Base-by-base conservation (phyloP, 2,329 filamentous ascomycete species). In the Bretziella fagacearum region DNA sequence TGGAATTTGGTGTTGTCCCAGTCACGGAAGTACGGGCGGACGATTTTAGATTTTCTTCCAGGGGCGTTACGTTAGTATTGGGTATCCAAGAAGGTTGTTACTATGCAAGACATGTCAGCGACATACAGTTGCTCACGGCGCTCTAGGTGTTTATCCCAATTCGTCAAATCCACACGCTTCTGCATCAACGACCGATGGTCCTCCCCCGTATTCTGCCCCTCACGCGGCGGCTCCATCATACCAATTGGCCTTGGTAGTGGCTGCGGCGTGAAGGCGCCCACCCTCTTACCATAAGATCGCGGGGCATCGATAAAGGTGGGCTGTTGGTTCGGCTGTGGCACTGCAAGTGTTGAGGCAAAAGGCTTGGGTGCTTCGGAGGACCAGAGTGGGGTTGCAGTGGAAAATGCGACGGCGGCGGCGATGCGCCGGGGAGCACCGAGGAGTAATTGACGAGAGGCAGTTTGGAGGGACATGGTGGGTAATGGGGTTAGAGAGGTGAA, bases 21-120 rank as follows among this genome's bases (percentile, higher is more conserved):
- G 69, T 98, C 89, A 61, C 86, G 82, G 66, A 94, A 98, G 64
- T 98, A 98, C 2, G 89, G 87, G 50, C 84, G 83, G 17, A 79
- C 69, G 58, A 93, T 79, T 60, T 85, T 77, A 54, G 74, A 71
- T 37, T 83, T 83, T 46, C 80, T 84, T 35, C 30, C 13, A 11
- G 15, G 11, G 17, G 10, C 35, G 10, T 18, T 18, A 18, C n/a
- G 26, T 51, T 25, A 44, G 42, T 43, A 17, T 47, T 7, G 8
- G 4, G 25, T 20, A 8, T 37, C 10, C 22, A 41, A 23, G 11
- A 20, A 3, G 7, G 13, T 13, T 25, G 6, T 7, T 17, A 18
- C n/a, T n/a, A n/a, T n/a, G n/a, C n/a, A 8, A 7, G 7, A 2
- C 3, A 10, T 5, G 8, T 23, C 2, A 15, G 25, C 6, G 13